Evolutionary conservation across 2,329 filamentous ascomycete species (phyloP), one percentile per base, ranked within the genome.

Genomic region (Aureobasidium mangrovei): DNA sequence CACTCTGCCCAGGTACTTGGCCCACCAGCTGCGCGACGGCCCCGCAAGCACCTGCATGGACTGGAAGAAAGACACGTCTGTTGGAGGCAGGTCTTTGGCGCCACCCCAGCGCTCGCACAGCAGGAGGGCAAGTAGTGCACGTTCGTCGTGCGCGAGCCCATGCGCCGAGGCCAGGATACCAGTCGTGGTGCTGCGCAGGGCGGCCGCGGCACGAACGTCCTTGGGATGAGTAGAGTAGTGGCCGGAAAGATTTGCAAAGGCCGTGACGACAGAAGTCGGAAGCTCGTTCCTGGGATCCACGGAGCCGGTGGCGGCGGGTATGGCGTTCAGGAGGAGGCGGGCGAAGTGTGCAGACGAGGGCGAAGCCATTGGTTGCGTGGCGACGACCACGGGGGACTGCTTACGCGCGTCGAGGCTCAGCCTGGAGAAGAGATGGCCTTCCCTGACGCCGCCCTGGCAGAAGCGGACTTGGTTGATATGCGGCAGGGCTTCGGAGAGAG

Each of bases 361-460:
- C 5, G 49, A 40, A 0, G 78, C 78, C 58, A 78, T 79, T 0
- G 72, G 73, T 10, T 64, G 62, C 0, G 83, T 86, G 1, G 81
- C 82, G 0, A 81, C 78, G 8, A 81, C 70, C 0, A 95, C 71
- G 0, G 90, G 88, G 61, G 85, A 77, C 60, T 80, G 76, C 47
- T 82, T 78, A 53, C 86, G 80, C 12, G 85, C 68, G 0, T 75
- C 66, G 0, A 68, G 60, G 0, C 81, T 75, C 8, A 95, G 77
- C 57, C 77, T 83, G 69, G 86, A 82, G 70, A 88, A 89, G 38
- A 95, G 72, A 41, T 83, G 83, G 0, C 91, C 91, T 69, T 95
- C 90, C 39, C 90, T 77, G 58, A 95, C 91, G 6, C 90, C 91
- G 24, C 91, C 88, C 61, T 88, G 85, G 65, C 89, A 94, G 69